phyloP scores from a whole-genome alignment of 352 stramenopile genomes.

The Phytophthora pseudosyringae region DNA sequence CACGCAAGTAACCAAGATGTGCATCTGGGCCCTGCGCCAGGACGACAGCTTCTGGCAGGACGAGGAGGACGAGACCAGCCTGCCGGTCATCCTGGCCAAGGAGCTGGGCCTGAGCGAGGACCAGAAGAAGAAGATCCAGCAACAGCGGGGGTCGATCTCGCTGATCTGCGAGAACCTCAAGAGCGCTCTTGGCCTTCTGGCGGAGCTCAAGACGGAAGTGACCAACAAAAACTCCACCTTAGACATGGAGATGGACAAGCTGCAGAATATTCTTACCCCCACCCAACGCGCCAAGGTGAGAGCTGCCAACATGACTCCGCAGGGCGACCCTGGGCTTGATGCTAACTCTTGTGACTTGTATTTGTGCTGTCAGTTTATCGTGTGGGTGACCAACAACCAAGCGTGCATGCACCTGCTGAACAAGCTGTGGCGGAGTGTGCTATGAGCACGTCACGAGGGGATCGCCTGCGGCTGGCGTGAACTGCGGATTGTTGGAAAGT shows the following conservation, averaged over 20 bases:
- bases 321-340: background rate
- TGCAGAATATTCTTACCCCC: conserved; percentile 94
- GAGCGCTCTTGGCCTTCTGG: conserved; percentile 83
- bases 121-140: conserved; percentile 94
- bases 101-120: conserved; percentile 91
- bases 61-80: conserved; percentile 87
- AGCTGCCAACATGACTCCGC: background rate
- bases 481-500: conserved; percentile 34
- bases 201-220: conserved; percentile 89
- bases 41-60: conserved; percentile 92
- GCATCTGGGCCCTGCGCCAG: conserved; percentile 91
- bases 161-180: conserved; percentile 92
- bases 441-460: conserved; percentile 50
- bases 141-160: conserved; percentile 82
- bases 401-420: conserved; percentile 97
- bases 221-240: conserved; percentile 93
- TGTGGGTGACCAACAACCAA: conserved; percentile 96
- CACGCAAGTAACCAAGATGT: conserved; percentile 95
- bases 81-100: conserved; percentile 91
- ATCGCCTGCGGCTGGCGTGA: conserved; percentile 9
- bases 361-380: conserved; percentile 83
- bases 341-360: conserved; percentile 21
- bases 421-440: conserved; percentile 94
- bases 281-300: conserved; percentile 91
- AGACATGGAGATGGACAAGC: conserved; percentile 94